Evolutionary conservation across 495 filamentous ascomycete genomes (phyloP), one percentile per base, ranked within the genome.

Genomic region (Pseudomonodictys pantanalensis): DNA sequence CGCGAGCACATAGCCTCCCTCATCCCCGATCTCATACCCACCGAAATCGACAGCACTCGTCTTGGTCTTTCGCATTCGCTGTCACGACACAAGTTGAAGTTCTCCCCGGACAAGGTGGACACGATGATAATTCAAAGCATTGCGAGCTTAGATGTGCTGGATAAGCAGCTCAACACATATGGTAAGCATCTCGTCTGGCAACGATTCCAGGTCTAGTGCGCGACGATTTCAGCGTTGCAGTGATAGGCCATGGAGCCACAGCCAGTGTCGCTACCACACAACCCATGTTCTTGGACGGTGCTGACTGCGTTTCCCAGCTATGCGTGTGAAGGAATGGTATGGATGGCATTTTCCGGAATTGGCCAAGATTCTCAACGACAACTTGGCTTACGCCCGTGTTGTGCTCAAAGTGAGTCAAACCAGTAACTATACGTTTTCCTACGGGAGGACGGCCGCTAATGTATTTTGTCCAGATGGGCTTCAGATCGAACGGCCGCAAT

Each of bases 241-340:
- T n/a, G n/a, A n/a, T n/a, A n/a, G n/a, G n/a, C n/a, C n/a, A n/a
- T n/a, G n/a, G n/a, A n/a, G n/a, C n/a, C n/a, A n/a, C n/a, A n/a
- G n/a, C n/a, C n/a, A n/a, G n/a, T n/a, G n/a, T n/a, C n/a, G n/a
- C n/a, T n/a, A n/a, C n/a, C n/a, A n/a, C n/a, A n/a, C n/a, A n/a
- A n/a, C n/a, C n/a, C n/a, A n/a, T n/a, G n/a, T n/a, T n/a, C n/a
- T n/a, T n/a, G n/a, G n/a, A n/a, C n/a, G n/a, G n/a, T n/a, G n/a
- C n/a, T n/a, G n/a, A n/a, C n/a, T n/a, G n/a, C n/a, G n/a, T n/a
- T 38, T 38, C 9, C 97, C 96, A 68, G 95, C 93, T 65, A 99
- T 99, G 93, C 81, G 93, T 70, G 91, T 97, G 49, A 97, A 96
- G 84, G 93, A 99, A 75, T 99, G 93, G 93, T 99, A 99, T 68